Evolutionary conservation across 352 stramenopile genomes (phyloP).

Genomic region (Phytopythium oedochilum): DNA sequence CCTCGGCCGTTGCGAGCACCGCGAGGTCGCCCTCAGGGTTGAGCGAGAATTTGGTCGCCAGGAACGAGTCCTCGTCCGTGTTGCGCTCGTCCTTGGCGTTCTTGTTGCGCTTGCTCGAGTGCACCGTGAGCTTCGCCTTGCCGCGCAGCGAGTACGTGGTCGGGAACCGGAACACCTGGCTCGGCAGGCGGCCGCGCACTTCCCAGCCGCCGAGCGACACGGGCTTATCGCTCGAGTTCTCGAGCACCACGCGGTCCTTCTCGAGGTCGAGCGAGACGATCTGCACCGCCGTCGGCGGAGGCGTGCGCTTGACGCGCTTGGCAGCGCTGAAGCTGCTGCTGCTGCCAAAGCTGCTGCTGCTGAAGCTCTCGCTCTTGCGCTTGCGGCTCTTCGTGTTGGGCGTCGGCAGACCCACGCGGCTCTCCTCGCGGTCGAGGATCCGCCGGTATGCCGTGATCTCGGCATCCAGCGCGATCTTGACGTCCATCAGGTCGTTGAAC

Average conservation of each 20-base stretch:
- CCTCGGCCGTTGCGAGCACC: constrained; percentile 55
- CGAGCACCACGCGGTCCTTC: constrained; percentile 73
- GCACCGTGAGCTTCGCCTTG: constrained; percentile 65
- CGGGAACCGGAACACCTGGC: constrained; percentile 70
- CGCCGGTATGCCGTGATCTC: constrained; percentile 81
- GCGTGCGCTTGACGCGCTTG: constrained; percentile 48
- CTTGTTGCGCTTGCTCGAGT: constrained; percentile 79
- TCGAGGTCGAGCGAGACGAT: constrained; percentile 65
- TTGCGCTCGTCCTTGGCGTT: constrained; percentile 71
- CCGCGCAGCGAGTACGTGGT: constrained; percentile 62
- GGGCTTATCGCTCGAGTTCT: constrained; percentile 57
- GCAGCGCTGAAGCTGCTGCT: constrained; percentile 9
- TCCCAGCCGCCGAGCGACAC: constrained; percentile 64
- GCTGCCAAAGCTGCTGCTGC: constrained; percentile 6
- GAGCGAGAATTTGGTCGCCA: constrained; percentile 78
- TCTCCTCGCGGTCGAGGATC: constrained; percentile 80
- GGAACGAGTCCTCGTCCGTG: constrained; percentile 67
- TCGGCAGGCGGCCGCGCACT: constrained; percentile 49
- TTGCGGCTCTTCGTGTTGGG: constrained; percentile 50
- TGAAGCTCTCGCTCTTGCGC: constrained; percentile 46
- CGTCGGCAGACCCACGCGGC: constrained; percentile 53
- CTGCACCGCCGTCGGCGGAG: constrained; percentile 34
- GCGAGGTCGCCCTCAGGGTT: constrained; percentile 65
- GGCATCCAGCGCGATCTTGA: constrained; percentile 74
- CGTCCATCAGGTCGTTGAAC: constrained; percentile 87